Conservation (phyloP, 257 asterid genomes). For the Mentha longifolia region DNA sequence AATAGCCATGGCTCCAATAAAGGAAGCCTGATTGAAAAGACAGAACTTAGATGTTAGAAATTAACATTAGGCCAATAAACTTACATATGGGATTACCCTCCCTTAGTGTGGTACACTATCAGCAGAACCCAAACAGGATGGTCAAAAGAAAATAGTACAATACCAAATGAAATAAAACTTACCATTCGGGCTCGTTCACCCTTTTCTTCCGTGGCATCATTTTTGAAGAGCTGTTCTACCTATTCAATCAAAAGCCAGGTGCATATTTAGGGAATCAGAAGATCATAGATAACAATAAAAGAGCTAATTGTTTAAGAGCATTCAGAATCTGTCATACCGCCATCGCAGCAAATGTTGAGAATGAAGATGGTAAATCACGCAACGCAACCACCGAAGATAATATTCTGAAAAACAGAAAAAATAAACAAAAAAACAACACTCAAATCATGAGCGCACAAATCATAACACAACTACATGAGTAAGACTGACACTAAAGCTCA, state of each 20-base stretch:
- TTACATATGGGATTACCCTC: background rate
- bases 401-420: conserved; percentile 23
- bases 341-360: conserved; percentile 32
- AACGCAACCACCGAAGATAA: background rate
- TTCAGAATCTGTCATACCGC: conserved; percentile 37
- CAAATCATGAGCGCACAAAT: conserved; percentile 2
- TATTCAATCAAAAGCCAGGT: conserved; percentile 27
- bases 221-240: conserved; percentile 73
- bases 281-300: background rate
- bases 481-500: background rate
- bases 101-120: background rate
- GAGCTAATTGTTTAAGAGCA: conserved; percentile 21
- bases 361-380: conserved; percentile 22
- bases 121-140: conserved; percentile 1
- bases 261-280: background rate
- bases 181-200: conserved; percentile 98
- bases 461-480: background rate
- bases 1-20: conserved; percentile 91
- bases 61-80: conserved; percentile 1
- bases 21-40: conserved; percentile 62
- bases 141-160: background rate
- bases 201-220: conserved; percentile 97
- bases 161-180: conserved; percentile 32
- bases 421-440: background rate
- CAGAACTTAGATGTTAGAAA: conserved; percentile 29